These are phyloP conservation scores for Insectozyma bohioensis DNA, from an alignment of 1,139 yeast genomes.

Conservation along the genomic window DNA sequence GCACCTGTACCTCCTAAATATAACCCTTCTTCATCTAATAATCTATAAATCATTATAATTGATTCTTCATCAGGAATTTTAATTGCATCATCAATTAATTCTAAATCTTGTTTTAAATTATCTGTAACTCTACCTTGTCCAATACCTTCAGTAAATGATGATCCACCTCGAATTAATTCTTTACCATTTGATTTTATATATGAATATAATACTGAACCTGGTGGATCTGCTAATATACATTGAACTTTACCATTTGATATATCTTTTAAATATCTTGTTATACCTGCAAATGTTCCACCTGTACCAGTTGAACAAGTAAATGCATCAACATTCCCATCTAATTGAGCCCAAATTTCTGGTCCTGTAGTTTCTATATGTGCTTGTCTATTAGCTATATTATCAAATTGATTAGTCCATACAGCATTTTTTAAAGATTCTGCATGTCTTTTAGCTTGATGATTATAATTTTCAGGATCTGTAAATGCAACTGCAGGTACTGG, in stretches of 20 bases:
- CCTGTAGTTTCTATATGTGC: conserved; percentile 92
- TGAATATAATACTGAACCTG: conserved; percentile 83
- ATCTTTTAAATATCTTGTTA: conserved; percentile 70
- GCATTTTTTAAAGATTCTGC: conserved; percentile 75
- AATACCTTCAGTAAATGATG: conserved; percentile 91
- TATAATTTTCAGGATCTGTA: conserved; percentile 77
- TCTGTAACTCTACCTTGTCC: conserved; percentile 93
- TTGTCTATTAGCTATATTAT: conserved; percentile 81
- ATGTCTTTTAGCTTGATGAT: conserved; percentile 81
- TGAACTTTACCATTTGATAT: conserved; percentile 58
- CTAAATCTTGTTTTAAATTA: conserved; percentile 72
- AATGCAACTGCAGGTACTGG: conserved; percentile 91
- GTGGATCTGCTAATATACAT: conserved; percentile 84
- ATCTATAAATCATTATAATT: conserved; percentile 76
- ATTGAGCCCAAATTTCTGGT: conserved; percentile 88
- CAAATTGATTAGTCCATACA: conserved; percentile 91
- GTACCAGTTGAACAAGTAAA: conserved; percentile 91
- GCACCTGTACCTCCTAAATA: conserved; percentile 90
- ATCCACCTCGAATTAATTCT: conserved; percentile 64
- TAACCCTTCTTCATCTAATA: conserved; percentile 86
- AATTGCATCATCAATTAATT: conserved; percentile 69
- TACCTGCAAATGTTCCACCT: conserved; percentile 89
- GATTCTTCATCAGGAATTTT: conserved; percentile 72
- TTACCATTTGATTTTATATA: conserved; percentile 69
- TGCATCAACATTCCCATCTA: conserved; percentile 76